Evolutionary conservation across 2,329 filamentous ascomycete species (phyloP).

Genomic region (Didymosphaeria variabile): DNA sequence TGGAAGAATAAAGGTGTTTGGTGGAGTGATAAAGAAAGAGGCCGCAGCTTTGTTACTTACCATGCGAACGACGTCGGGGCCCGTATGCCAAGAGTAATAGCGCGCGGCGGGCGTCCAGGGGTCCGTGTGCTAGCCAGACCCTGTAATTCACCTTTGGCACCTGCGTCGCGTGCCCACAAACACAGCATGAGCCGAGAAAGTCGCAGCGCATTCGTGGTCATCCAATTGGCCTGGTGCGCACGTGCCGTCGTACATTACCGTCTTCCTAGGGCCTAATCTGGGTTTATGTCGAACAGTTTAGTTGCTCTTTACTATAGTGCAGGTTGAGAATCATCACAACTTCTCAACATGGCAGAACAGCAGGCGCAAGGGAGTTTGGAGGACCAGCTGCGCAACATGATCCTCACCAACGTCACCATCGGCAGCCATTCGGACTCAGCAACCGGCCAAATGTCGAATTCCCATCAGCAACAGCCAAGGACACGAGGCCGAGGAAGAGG

Average conservation of each 20-base stretch:
- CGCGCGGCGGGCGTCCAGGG: conserved; percentile 1
- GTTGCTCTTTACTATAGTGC: background rate
- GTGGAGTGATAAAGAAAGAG: conserved; percentile 4
- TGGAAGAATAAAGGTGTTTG: conserved; percentile 14
- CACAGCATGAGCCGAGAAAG: background rate
- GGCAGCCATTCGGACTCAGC: conserved; percentile 20
- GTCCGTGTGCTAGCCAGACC: conserved; percentile 4
- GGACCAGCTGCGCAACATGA: conserved; percentile 67
- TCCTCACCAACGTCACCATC: conserved; percentile 61
- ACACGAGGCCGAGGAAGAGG: conserved; percentile 14
- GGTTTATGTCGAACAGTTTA: background rate
- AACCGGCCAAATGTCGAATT: conserved; percentile 24
- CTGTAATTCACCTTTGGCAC: conserved; percentile 16
- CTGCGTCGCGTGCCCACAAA: conserved; percentile 1
- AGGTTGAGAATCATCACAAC: conserved; percentile 29
- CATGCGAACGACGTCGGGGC: conserved; percentile 13
- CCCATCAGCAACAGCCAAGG: conserved; percentile 24
- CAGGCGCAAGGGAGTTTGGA: conserved; percentile 50
- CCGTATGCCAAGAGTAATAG: background rate
- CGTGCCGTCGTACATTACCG: background rate
- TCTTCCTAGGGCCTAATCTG: background rate
- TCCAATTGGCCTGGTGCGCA: background rate
- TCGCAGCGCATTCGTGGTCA: background rate
- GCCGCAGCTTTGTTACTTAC: conserved; percentile 7
- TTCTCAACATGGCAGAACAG: conserved; percentile 14